Evolutionary conservation across 257 asterid species (phyloP).

Genomic region (Oldenlandia corymbosa): DNA sequence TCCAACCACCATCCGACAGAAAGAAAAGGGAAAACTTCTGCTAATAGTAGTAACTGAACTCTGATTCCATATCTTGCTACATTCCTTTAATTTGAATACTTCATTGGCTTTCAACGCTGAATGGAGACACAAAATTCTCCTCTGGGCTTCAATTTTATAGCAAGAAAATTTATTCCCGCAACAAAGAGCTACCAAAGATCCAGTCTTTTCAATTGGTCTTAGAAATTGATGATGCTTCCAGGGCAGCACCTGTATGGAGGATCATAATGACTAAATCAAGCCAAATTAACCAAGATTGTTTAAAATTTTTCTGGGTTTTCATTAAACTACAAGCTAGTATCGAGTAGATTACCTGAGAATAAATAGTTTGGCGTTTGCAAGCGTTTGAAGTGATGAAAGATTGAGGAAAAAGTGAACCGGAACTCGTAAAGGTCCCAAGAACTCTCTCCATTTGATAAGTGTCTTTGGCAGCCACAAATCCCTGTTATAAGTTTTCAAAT

Average conservation of each 20-base stretch:
- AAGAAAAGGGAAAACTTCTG: conserved; percentile 25
- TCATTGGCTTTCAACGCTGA: conserved; percentile 32
- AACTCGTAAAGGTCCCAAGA: conserved; percentile 34
- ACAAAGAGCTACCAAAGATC: conserved; percentile 8
- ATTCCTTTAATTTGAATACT: conserved; percentile 25
- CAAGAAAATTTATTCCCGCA: conserved; percentile 5
- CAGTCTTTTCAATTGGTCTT: conserved; percentile 8
- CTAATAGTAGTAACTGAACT: conserved; percentile 28
- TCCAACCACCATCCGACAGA: conserved; percentile 47
- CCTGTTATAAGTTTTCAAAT: not conserved
- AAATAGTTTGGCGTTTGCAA: conserved; percentile 18
- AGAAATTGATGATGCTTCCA: conserved; percentile 17
- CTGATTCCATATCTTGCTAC: conserved; percentile 31
- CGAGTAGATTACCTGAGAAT: conserved; percentile 30
- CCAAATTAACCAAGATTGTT: not conserved
- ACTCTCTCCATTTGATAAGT: conserved; percentile 46
- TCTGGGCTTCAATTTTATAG: conserved; percentile 16
- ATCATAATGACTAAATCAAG: not conserved
- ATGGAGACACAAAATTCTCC: conserved; percentile 20
- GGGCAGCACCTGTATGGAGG: conserved; percentile 19
- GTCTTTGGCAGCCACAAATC: conserved; percentile 26
- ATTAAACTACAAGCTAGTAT: not conserved
- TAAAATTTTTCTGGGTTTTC: not conserved
- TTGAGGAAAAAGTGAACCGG: conserved; percentile 25
- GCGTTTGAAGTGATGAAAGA: conserved; percentile 20